Conservation (phyloP, 352 stramenopile genomes). For the Phytopythium chamaehyphon region DNA sequence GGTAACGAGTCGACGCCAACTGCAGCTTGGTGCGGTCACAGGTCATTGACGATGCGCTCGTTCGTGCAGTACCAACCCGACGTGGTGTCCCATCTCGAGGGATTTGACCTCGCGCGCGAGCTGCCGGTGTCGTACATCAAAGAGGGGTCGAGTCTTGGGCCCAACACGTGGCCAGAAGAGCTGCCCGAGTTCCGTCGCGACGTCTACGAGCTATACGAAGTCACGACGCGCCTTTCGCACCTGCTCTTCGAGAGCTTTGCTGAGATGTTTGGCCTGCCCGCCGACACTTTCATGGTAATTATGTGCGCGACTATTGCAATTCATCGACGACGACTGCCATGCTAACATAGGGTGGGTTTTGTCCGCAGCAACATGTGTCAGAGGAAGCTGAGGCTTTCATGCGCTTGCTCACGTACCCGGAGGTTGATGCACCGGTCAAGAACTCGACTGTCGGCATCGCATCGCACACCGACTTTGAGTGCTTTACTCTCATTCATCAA, state of each 20-base stretch:
- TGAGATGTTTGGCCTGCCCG: constrained; percentile 65
- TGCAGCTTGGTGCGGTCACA: not conserved
- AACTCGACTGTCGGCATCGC: constrained; percentile 73
- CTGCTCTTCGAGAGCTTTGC: constrained; percentile 75
- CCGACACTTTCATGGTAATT: constrained; percentile 57
- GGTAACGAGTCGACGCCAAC: constrained; percentile 19
- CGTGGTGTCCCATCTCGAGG: constrained; percentile 71
- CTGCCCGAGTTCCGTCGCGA: constrained; percentile 57
- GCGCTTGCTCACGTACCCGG: constrained; percentile 70
- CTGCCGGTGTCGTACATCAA: constrained; percentile 49
- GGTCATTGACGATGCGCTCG: not conserved
- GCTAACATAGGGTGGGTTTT: constrained; percentile 7
- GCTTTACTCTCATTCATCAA: constrained; percentile 84
- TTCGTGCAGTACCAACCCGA: constrained; percentile 62
- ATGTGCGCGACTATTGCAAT: not conserved
- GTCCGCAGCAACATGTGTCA: constrained; percentile 54
- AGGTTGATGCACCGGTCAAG: constrained; percentile 35
- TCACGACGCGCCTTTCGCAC: constrained; percentile 59
- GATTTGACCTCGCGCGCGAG: constrained; percentile 69
- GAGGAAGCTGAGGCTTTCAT: constrained; percentile 76
- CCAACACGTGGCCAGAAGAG: constrained; percentile 72
- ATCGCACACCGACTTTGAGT: constrained; percentile 84
- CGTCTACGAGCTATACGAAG: constrained; percentile 69
- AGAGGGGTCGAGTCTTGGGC: constrained; percentile 60
- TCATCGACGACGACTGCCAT: too few relatives aligned